Evolutionary conservation across 768 basidiomycete genomes (phyloP).

Genomic region (Pleurotus platypus): DNA sequence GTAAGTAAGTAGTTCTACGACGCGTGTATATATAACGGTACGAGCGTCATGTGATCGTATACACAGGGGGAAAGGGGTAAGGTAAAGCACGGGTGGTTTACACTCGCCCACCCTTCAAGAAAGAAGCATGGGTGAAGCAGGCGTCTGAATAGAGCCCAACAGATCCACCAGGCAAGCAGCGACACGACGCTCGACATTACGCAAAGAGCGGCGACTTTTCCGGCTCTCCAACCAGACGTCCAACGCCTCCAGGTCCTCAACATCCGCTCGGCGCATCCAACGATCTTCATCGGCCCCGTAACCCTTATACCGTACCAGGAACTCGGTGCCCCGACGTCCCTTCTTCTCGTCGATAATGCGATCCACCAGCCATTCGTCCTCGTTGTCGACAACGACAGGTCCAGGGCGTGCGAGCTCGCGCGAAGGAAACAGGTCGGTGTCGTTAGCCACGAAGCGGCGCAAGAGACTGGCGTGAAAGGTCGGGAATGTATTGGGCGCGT

Average conservation of each 20-base stretch:
- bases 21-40: no score
- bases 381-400: conserved; percentile 16
- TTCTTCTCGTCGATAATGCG: conserved; percentile 21
- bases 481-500: no score
- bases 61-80: background rate
- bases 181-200: background rate
- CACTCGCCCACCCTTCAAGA: background rate
- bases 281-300: no score
- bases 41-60: no score
- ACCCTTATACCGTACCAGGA: no score
- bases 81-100: background rate
- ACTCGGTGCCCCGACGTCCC: conserved; percentile 16
- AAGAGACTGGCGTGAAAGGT: conserved; percentile 18
- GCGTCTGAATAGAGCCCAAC: background rate
- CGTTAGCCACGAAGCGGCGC: conserved; percentile 20
- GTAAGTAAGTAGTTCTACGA: no score
- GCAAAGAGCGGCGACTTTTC: no score
- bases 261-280: no score
- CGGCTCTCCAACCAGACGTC: no score
- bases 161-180: background rate
- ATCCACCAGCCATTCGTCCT: conserved; percentile 8
- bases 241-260: no score
- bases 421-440: conserved; percentile 25
- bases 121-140: no score
- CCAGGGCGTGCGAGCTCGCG: conserved; percentile 13